Evolutionary conservation across 768 basidiomycete species (phyloP).

Genomic region (Suillus americanus): DNA sequence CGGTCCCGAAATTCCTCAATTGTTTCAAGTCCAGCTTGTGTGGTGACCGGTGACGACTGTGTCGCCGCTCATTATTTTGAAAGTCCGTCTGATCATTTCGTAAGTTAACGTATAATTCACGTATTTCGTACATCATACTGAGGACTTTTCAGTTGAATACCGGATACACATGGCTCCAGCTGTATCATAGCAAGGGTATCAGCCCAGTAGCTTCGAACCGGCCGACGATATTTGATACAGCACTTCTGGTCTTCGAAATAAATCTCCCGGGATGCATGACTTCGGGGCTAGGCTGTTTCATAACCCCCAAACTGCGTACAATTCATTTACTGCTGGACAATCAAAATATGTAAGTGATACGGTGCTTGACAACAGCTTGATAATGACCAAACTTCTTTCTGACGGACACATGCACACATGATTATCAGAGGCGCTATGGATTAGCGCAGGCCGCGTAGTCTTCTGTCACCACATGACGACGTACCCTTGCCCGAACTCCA

Average conservation of each 20-base stretch:
- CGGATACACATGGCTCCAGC: background rate
- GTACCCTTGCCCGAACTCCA: background rate
- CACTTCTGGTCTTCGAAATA: background rate
- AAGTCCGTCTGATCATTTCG: conserved; percentile 50
- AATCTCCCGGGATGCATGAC: background rate
- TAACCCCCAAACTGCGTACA: background rate
- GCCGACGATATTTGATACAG: background rate
- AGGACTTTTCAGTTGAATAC: background rate
- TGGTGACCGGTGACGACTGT: conserved; percentile 15
- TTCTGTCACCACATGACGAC: background rate
- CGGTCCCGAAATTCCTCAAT: conserved; percentile 35
- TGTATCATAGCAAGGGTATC: background rate
- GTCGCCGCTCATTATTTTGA: conserved; percentile 32
- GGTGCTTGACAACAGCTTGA: background rate
- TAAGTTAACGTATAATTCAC: conserved; percentile 41
- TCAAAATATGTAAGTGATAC: background rate
- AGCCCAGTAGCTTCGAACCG: background rate
- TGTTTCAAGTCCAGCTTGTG: background rate
- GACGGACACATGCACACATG: background rate
- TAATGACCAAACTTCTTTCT: background rate
- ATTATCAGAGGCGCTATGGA: background rate
- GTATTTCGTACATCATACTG: background rate
- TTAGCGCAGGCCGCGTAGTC: background rate
- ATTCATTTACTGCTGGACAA: background rate
- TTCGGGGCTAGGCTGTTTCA: background rate